Percentiles rank a stretch among this genome's conserved stretches.
phyloP scores from a whole-genome alignment of 192 early-diverging fungal species.

The Polychytrium aggregatum region DNA sequence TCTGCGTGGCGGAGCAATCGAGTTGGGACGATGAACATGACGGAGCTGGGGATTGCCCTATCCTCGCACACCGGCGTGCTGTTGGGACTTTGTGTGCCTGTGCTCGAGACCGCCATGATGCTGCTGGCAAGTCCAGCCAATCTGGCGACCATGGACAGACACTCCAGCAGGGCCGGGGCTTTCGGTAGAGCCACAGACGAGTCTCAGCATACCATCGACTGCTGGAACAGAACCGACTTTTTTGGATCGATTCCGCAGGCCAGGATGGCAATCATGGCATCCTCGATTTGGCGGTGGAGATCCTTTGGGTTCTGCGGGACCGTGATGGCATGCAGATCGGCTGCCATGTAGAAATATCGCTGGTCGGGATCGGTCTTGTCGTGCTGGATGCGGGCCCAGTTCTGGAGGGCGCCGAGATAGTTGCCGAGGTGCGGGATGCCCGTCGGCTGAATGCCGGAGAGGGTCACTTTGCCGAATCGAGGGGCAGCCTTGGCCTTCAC shows the following conservation, averaged over 20 bases:
- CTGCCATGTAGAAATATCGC: constrained; percentile 62
- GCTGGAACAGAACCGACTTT: constrained; percentile 67
- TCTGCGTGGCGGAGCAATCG: no score
- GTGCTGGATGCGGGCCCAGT: constrained; percentile 73
- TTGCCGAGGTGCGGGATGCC: constrained; percentile 89
- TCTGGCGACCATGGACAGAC: no score
- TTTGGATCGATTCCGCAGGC: constrained; percentile 76
- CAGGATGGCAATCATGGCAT: constrained; percentile 67
- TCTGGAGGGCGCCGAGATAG: constrained; percentile 78
- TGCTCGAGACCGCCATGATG: no score
- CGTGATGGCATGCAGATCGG: constrained; percentile 88
- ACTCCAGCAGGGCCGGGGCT: no score
- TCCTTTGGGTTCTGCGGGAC: constrained; percentile 52
- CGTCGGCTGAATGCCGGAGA: constrained; percentile 92
- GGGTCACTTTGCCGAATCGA: no score
- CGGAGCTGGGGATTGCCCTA: no score
- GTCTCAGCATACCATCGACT: constrained; percentile 78
- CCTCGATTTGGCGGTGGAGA: constrained; percentile 49
- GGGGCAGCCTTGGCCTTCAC: no score
- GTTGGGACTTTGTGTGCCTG: no score
- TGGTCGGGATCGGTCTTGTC: constrained; percentile 1
- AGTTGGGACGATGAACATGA: no score
- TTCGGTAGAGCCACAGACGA: no score
- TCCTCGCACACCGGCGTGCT: no score
- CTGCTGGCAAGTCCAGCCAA: no score